These are phyloP conservation scores for Russula abietina DNA, from an alignment of 768 basidiomycete species.

Conservation along the genomic window DNA sequence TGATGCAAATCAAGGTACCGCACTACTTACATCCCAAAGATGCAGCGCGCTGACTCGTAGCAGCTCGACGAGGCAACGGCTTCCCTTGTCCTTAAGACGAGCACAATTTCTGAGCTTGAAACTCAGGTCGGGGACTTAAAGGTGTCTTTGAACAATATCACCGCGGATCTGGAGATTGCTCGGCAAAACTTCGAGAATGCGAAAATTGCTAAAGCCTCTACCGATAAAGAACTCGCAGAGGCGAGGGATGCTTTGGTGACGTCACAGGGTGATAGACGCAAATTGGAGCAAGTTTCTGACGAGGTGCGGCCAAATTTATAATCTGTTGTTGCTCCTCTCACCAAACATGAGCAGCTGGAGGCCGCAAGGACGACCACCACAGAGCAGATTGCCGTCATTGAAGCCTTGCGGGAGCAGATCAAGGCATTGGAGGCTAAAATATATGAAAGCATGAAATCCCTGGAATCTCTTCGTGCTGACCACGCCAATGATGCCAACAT, in stretches of 20 bases:
- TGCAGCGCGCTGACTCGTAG: conserved; percentile 7
- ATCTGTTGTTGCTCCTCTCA: not conserved
- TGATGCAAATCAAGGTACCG: conserved; percentile 55
- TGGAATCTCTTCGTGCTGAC: conserved; percentile 45
- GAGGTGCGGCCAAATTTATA: conserved; percentile 44
- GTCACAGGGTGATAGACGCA: conserved; percentile 29
- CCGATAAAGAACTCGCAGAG: conserved; percentile 45
- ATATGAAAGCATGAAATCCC: conserved; percentile 43
- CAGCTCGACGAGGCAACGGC: conserved; percentile 58
- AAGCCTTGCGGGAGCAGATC: conserved; percentile 46
- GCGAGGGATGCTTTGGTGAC: conserved; percentile 39
- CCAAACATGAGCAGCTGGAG: conserved; percentile 41
- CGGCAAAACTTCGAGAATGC: conserved; percentile 40
- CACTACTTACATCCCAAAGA: not conserved
- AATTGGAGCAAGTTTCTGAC: conserved; percentile 40
- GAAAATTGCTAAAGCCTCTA: conserved; percentile 42
- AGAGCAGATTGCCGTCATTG: conserved; percentile 42
- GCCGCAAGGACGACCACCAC: conserved; percentile 38
- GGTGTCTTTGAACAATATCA: conserved; percentile 42
- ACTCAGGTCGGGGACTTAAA: conserved; percentile 45
- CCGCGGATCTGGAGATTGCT: conserved; percentile 46
- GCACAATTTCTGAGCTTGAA: conserved; percentile 48
- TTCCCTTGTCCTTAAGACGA: conserved; percentile 48
- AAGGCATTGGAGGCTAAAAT: conserved; percentile 47
- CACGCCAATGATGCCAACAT: conserved; percentile 41